Evolutionary conservation across 2,329 filamentous ascomycete genomes (phyloP).

Genomic region (Fusarium tanahbumbuense): DNA sequence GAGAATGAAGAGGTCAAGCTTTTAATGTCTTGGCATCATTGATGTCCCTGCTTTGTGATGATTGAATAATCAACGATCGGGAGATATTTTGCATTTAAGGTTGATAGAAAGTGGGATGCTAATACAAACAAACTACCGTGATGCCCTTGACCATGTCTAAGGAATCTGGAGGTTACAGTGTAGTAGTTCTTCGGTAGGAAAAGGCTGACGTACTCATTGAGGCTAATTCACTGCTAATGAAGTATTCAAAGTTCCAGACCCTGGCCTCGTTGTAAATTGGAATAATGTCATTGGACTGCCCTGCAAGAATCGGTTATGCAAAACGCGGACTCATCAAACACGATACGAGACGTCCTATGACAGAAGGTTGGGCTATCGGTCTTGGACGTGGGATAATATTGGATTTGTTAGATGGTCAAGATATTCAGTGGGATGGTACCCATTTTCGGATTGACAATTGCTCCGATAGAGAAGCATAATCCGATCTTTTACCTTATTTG

Average conservation of each 20-base stretch:
- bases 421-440: slow-evolving; percentile 6
- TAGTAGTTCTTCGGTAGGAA: not conserved
- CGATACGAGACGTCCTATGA: slow-evolving; percentile 19
- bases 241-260: slow-evolving; percentile 1
- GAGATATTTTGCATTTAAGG: not conserved
- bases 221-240: not conserved
- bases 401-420: slow-evolving; percentile 1
- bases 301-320: slow-evolving; percentile 4
- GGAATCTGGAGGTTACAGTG: not conserved
- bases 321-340: slow-evolving; percentile 20
- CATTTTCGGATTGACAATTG: slow-evolving; percentile 22
- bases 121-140: not conserved
- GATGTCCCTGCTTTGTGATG: slow-evolving; percentile 27
- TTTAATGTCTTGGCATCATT: slow-evolving; percentile 20
- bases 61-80: slow-evolving; percentile 24
- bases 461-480: slow-evolving; percentile 16
- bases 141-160: slow-evolving; percentile 4
- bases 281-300: slow-evolving; percentile 19
- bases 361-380: not conserved
- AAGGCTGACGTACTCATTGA: slow-evolving; percentile 26
- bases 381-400: slow-evolving; percentile 13
- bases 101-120: not conserved
- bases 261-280: slow-evolving; percentile 26
- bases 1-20: not conserved
- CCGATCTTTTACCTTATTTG: slow-evolving; percentile 10